Percentiles rank a stretch among this genome's conserved stretches.
Conservation (phyloP, 805 yeast genomes). For the Starmera caribaea region DNA sequence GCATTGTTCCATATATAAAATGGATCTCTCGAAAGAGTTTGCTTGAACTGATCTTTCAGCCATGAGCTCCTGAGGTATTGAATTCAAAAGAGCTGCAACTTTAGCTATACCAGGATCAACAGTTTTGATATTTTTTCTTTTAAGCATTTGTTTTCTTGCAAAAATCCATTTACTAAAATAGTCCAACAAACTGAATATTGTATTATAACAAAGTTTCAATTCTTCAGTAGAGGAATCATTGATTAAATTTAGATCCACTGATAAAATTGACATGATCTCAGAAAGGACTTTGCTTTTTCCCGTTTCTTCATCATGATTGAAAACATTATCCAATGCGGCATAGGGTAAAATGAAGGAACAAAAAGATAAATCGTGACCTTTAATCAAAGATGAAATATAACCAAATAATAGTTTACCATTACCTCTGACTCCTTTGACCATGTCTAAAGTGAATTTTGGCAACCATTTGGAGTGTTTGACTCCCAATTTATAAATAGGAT, state of each 20-base stretch:
- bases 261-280: slow-evolving; percentile 56
- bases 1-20: slow-evolving; percentile 75
- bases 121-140: slow-evolving; percentile 11
- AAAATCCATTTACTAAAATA: slow-evolving; percentile 69
- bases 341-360: slow-evolving; percentile 72
- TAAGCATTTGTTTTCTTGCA: slow-evolving; percentile 13
- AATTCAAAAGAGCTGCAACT: slow-evolving; percentile 39
- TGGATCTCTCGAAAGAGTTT: slow-evolving; percentile 79
- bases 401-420: slow-evolving; percentile 38
- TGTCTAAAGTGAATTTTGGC: slow-evolving; percentile 53
- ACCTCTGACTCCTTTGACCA: slow-evolving; percentile 33
- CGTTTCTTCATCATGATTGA: slow-evolving; percentile 31
- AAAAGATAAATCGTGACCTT: slow-evolving; percentile 60
- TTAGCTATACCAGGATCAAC: slow-evolving; percentile 22
- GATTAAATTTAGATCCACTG: slow-evolving; percentile 31
- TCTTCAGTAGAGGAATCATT: slow-evolving; percentile 51
- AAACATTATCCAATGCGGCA: slow-evolving; percentile 53
- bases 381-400: slow-evolving; percentile 53
- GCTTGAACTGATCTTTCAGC: slow-evolving; percentile 78
- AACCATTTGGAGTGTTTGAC: slow-evolving; percentile 67
- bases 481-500: slow-evolving; percentile 54
- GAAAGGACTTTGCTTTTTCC: slow-evolving; percentile 33
- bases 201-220: slow-evolving; percentile 55
- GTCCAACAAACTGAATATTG: slow-evolving; percentile 72
- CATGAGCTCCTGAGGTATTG: slow-evolving; percentile 57